Evolutionary conservation across 176 grass and related monocot species (phyloP).

Genomic region (Eleusine coracana): DNA sequence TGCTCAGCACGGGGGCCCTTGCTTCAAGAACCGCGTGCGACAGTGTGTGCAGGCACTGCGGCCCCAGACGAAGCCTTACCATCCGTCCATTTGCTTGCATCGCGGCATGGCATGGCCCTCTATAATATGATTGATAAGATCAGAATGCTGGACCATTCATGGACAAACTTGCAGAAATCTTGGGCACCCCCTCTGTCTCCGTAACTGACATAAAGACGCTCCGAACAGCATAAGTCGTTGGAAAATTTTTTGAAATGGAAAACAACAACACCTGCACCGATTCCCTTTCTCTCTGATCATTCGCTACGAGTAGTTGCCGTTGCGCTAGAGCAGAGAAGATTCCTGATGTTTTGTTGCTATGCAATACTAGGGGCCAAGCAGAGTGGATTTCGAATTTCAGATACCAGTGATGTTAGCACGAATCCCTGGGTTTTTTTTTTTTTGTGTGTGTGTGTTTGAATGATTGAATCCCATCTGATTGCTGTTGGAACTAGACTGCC

Average conservation of each 20-base stretch:
- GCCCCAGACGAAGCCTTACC: not conserved
- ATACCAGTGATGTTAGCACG: constrained; percentile 5
- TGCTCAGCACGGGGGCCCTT: constrained; percentile 32
- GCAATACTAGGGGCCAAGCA: constrained; percentile 26
- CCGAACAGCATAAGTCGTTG: constrained; percentile 22
- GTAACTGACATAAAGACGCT: constrained; percentile 15
- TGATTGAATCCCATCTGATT: constrained; percentile 44
- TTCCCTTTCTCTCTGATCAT: constrained; percentile 15
- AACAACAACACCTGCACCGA: constrained; percentile 5
- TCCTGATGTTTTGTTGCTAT: constrained; percentile 26
- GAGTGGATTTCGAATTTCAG: constrained; percentile 16
- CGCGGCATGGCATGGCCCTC: not conserved
- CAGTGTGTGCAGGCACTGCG: not conserved
- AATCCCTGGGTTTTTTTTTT: constrained; percentile 5
- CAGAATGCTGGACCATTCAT: not conserved
- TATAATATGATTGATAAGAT: constrained; percentile 14
- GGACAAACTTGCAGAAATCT: constrained; percentile 37
- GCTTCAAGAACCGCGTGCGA: not conserved
- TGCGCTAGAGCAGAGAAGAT: constrained; percentile 43
- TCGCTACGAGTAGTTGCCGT: constrained; percentile 31
- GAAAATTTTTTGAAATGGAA: not conserved
- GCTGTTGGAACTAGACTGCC: constrained; percentile 13
- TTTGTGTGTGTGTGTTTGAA: not conserved
- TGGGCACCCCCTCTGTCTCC: not conserved
- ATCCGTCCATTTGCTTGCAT: not conserved